Evolutionary conservation across 352 stramenopile genomes (phyloP).

Genomic region (Globisporangium emineosum): DNA sequence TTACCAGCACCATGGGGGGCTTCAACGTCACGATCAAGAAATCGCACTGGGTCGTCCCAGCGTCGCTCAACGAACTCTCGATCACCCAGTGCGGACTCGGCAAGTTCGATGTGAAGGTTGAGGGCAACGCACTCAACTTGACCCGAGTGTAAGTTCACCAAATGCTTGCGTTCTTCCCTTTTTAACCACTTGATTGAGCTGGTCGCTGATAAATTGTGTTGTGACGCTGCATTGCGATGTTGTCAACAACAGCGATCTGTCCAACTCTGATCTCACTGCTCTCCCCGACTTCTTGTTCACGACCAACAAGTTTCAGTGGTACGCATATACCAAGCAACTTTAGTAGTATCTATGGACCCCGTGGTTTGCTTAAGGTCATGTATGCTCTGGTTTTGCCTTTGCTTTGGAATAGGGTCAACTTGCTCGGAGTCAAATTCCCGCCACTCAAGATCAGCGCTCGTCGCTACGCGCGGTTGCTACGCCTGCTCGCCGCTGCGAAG

Average conservation of each 20-base stretch:
- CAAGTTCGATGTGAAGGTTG: conserved; percentile 6
- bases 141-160: not conserved
- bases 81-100: not conserved
- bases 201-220: not conserved
- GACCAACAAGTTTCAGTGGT: conserved; percentile 4
- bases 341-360: too few relatives aligned
- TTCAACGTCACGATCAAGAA: conserved; percentile 8
- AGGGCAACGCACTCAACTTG: not conserved
- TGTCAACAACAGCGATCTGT: conserved; percentile 3
- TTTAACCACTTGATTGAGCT: too few relatives aligned
- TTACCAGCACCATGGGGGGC: not conserved
- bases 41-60: conserved; percentile 3
- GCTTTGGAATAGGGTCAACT: conserved; percentile 2
- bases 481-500: conserved; percentile 1
- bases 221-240: not conserved
- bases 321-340: too few relatives aligned
- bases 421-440: conserved; percentile 2
- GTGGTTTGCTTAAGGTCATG: not conserved
- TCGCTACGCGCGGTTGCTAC: conserved; percentile 1
- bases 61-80: conserved; percentile 2
- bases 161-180: not conserved
- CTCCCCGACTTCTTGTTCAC: conserved; percentile 10
- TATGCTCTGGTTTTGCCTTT: not conserved
- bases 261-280: not conserved
- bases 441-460: not conserved